A percentile compares a stretch with the other conserved stretches of the same genome.
phyloP scores from a whole-genome alignment of 306 rosid species.

The Lotus japonicus region DNA sequence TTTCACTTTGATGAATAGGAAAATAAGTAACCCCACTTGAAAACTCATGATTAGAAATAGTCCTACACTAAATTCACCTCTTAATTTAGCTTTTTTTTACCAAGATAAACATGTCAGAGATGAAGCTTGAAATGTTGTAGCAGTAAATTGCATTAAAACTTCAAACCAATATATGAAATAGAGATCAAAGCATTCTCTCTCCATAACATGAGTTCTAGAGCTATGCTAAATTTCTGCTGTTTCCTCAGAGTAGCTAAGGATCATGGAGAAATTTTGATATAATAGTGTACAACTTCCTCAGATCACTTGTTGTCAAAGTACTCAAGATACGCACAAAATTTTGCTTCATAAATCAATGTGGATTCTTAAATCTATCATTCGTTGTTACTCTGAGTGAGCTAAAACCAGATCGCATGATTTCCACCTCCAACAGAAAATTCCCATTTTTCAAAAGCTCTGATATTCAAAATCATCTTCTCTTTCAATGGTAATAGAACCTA shows the following conservation, averaged over 20 bases:
- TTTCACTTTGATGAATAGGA: too few relatives aligned
- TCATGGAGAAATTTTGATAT: neutral
- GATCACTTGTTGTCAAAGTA: constrained; percentile 13
- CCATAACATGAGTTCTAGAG: neutral
- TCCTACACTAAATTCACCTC: too few relatives aligned
- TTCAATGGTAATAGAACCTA: too few relatives aligned
- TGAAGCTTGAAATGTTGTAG: neutral
- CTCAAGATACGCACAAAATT: constrained; percentile 10
- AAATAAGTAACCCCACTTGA: too few relatives aligned
- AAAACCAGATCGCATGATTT: too few relatives aligned
- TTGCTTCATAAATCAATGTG: neutral
- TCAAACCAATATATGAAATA: neutral
- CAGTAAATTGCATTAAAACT: too few relatives aligned
- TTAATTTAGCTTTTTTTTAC: too few relatives aligned
- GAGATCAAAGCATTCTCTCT: neutral
- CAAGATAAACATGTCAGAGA: too few relatives aligned
- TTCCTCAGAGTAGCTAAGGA: neutral
- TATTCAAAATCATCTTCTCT: too few relatives aligned
- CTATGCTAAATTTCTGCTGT: neutral
- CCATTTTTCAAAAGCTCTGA: too few relatives aligned
- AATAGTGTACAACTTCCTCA: neutral
- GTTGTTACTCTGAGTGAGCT: neutral
- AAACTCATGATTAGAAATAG: too few relatives aligned
- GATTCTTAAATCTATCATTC: constrained; percentile 25
- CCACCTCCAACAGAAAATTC: too few relatives aligned